Evolutionary conservation across 495 filamentous ascomycete genomes (phyloP), one percentile per base, ranked within the genome.

Genomic region (Chaetomium fimeti): DNA sequence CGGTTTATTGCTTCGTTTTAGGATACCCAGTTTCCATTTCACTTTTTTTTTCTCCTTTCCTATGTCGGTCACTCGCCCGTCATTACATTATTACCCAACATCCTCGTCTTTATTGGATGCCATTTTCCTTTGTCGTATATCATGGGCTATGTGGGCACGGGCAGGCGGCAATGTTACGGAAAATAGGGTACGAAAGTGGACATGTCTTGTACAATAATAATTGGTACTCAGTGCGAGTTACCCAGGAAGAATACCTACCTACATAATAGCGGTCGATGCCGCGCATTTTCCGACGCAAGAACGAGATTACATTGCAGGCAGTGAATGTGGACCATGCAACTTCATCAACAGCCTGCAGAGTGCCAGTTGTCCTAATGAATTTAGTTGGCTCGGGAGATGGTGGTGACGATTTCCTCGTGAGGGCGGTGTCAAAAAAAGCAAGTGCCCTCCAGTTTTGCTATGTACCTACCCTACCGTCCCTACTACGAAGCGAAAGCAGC

Each of bases 11-110:
- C 11, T 57, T 12, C 8, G 54, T 29, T 53, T 57, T 57, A 42
- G 36, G 54, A 57, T 57, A 57, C 54, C 54, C 32, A 54, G 25
- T 57, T 57, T 55, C 27, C 36, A 6, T 40, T 57, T 16, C 22
- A 11, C 1, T 42, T 57, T 12, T 24, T 56, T 56, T 40, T 6
- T 40, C 5, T 25, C 25, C 16, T 25, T 25, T 40, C 25, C 15
- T 11, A 7, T 3, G 8, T 27, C n/a, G 22, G 32, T 22, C 2
- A 5, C 24, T 28, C 52, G 15, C 3, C 51, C 9, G 15, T 47
- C n/a, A 7, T 18, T 47, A 55, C 8, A 13, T n/a, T 28, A 28
- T 28, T 16, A 20, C 51, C 12, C 3, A 53, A 27, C 2, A 18
- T 8, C 24, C 25, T 29, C 4, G 11, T 53, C 49, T 9, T 11